Base-by-base conservation (phyloP, 2,329 filamentous ascomycete species). In the Diaporthe humulicola region DNA sequence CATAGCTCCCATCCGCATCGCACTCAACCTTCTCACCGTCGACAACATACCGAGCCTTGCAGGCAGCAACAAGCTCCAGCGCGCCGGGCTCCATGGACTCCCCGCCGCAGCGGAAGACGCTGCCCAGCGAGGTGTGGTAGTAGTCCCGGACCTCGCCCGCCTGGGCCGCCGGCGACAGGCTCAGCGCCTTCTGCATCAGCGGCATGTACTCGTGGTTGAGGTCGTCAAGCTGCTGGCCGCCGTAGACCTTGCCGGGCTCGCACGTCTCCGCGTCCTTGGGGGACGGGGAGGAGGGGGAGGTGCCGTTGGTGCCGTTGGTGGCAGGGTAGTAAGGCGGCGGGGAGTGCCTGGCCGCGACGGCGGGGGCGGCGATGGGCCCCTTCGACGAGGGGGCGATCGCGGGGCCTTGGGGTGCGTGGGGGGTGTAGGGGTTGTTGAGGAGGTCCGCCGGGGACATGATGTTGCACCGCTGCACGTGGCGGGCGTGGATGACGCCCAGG, bases 171-270 rank as follows among this genome's bases (percentile, higher is more conserved):
- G 60, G 19, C 40, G 60, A 66, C 0, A 15, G 2, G 42, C 60
- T 66, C 9, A 66, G 40, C 9, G 60, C 28, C 60, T 66, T 66
- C 60, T 66, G 60, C 60, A 66, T 66, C 25, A 66, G 19, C 7
- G 60, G 8, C 60, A 66, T 66, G 7, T 66, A 66, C 4, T 14
- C 40, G 1, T 66, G 60, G 4, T 66, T 50, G 3, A 66, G 40
- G 0, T 48, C 28, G 17, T 66, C 60, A 12, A 66, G 61, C 42
- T 22, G 12, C 30, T 6, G 40, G 7, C 61, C 61, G 7, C 61
- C 61, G 6, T 22, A 36, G 28, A 66, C 42, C 2, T 19, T 15
- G 0, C 61, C 61, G 6, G 61, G 6, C 10, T 36, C 42, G 14
- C 61, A 67, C 42, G 22, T 19, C 40, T 22, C 19, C 4, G 19